These are phyloP conservation scores for Tolypocladium sp. DNA, from an alignment of 2,329 filamentous ascomycete species.

Conservation along the genomic window DNA sequence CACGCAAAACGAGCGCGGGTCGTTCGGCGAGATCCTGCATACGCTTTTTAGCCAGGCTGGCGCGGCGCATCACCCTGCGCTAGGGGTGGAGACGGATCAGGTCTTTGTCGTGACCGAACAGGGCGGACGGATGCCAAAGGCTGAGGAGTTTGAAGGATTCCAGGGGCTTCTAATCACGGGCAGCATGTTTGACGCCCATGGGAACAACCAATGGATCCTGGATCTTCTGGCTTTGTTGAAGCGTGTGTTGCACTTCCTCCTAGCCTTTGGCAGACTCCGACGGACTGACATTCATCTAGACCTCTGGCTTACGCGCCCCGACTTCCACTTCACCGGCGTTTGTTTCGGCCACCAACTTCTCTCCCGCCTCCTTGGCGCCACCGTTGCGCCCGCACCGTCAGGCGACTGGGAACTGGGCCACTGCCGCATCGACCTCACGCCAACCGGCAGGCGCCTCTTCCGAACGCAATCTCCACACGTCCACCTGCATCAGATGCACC, in stretches of 20 bases:
- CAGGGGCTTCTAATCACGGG: slow-evolving; percentile 70
- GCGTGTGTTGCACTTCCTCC: slow-evolving; percentile 20
- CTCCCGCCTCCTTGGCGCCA: background rate
- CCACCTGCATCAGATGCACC: slow-evolving; percentile 60
- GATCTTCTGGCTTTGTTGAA: slow-evolving; percentile 52
- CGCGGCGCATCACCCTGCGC: slow-evolving; percentile 38
- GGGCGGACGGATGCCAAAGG: slow-evolving; percentile 35
- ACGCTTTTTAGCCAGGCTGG: slow-evolving; percentile 41
- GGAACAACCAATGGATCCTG: slow-evolving; percentile 63
- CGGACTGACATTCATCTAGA: background rate
- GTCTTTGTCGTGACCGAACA: slow-evolving; percentile 43
- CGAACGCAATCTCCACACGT: slow-evolving; percentile 42
- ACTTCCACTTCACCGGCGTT: background rate
- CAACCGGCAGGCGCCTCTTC: background rate
- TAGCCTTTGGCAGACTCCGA: background rate
- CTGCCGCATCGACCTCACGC: background rate
- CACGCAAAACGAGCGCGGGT: slow-evolving; percentile 34
- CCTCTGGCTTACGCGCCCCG: background rate
- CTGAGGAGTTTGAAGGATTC: slow-evolving; percentile 47
- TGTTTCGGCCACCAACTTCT: background rate
- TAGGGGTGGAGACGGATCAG: slow-evolving; percentile 45
- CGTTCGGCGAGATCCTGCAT: slow-evolving; percentile 45
- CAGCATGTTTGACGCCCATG: slow-evolving; percentile 60
- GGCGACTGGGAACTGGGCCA: background rate
- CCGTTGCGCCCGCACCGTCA: background rate